Base-by-base conservation (phyloP, 108 stramenopile genomes). In the Stephanodiscus minutulus region DNA sequence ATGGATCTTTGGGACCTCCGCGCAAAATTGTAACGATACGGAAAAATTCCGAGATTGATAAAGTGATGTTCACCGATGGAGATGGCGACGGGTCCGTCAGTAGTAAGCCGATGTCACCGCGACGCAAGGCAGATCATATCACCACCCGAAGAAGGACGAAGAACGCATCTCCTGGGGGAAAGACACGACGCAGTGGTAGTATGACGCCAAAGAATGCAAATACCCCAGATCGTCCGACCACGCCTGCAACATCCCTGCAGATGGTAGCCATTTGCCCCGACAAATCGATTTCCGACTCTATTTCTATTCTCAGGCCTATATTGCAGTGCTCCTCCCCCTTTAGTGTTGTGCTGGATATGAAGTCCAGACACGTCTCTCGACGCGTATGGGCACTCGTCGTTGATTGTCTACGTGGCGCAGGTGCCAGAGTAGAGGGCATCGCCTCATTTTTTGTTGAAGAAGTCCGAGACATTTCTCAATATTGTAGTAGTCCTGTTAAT, bases 291-390 rank as follows among this genome's bases (percentile, higher is more conserved):
- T 43, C 49, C 20, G 90, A 91, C 50, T 87, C 86, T 10, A 78
- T 91, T 13, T 70, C 50, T 9, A 25, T 84, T 36, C 68, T 91
- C 15, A 80, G 87, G 64, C 56, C 58, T 6, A 87, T 91, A 10
- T 80, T 85, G 46, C 47, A 74, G 54, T 75, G 82, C 52, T 64
- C 86, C 9, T 70, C 82, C 57, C 90, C 91, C 11, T 64, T 92
- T 79, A 86, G 88, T 33, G 41, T 95, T 5, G 76, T 95, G 0
- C 59, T 95, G 43, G 94, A 95, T 72, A 71, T 95, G 55, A 95
- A 95, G 66, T 92, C 91, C n/a, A 66, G 94, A 17, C 87, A 92
- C 58, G 87, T 95, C 15, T 85, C 94, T 6, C 79, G 88, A 29
- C 70, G 67, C 6, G 83, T 95, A 13, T 90, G 91, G 88, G 82